Base-by-base conservation (phyloP, 257 asterid species). In the Rauvolfia tetraphylla region DNA sequence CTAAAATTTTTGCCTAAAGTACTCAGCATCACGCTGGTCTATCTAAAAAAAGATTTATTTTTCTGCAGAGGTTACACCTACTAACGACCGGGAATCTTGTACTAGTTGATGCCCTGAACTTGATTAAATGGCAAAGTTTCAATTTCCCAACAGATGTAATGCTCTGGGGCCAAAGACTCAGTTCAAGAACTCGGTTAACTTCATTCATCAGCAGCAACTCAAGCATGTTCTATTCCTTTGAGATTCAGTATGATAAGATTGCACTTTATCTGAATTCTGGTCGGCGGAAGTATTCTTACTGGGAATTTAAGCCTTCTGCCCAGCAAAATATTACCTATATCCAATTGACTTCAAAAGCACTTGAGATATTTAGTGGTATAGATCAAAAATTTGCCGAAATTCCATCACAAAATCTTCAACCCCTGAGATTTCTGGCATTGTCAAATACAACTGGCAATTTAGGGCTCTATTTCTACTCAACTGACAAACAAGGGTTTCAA, bases 91-190 rank as follows among this genome's bases (percentile, higher is more conserved):
- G 98, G 25, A 93, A 93, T 68, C 89, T 92, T 18, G 96, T 90
- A 22, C 85, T 93, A 59, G 91, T 87, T 27, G 98, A 93, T 86
- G 87, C 86, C 34, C 57, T 71, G 73, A 81, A 86, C 84, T 74
- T 76, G 61, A 92, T 92, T 58, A 92, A 90, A 83, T 93, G 97
- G 98, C 97, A 93, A 74, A 93, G 88, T 73, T 93, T 93, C 94
- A 93, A 93, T 88, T 92, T 90, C 53, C 98, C 98, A 3, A 90
- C 98, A 20, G 90, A 93, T 59, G 49, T 81, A 25, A 93, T 93
- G 96, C 88, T 93, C 1, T 92, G 96, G 97, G 97, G 97, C 10
- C 98, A 93, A 73, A 86, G 96, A 71, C 82, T 93, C 56, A 93
- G 98, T 79, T 88, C 97, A 12, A 86, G 78, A 80, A 93, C 98